Percentiles rank a stretch among this genome's conserved stretches.
Evolutionary conservation across 75 land plant genomes (phyloP).

Genomic region (Sequoiadendron giganteum): DNA sequence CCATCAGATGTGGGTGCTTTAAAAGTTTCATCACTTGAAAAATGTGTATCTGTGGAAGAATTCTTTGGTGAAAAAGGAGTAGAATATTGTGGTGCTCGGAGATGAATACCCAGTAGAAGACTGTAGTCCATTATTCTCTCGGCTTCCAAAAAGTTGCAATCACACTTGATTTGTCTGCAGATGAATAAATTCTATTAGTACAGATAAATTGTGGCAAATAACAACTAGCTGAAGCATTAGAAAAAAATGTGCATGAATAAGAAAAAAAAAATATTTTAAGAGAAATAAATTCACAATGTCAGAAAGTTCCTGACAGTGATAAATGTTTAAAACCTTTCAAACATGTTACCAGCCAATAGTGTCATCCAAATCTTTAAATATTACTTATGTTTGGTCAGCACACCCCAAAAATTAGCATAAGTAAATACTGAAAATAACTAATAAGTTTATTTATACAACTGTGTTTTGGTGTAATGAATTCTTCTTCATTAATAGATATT

Average conservation of each 20-base stretch:
- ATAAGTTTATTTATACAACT: neutral
- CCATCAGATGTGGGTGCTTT: neutral
- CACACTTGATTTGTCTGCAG: conserved; percentile 73
- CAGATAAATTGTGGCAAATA: neutral
- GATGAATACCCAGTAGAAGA: conserved; percentile 76
- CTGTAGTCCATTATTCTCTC: conserved; percentile 92
- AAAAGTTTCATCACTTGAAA: neutral
- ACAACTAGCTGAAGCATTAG: neutral
- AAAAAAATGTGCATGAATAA: neutral
- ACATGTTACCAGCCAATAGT: neutral
- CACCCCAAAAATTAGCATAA: neutral
- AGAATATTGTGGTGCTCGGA: conserved; percentile 40
- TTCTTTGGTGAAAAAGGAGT: conserved; percentile 28
- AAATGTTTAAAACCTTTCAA: neutral
- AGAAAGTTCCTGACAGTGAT: neutral
- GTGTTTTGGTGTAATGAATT: neutral
- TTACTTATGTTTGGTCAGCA: neutral
- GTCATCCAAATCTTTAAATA: neutral
- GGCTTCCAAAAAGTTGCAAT: conserved; percentile 67
- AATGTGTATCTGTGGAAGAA: conserved; percentile 2
- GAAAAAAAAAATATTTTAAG: neutral
- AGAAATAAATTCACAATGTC: neutral
- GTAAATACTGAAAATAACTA: neutral
- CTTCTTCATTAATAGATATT: neutral
- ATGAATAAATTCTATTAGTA: conserved; percentile 1